Evolutionary conservation across 2,329 filamentous ascomycete species (phyloP), one percentile per base, ranked within the genome.

Genomic region (Cladosporium sp.): DNA sequence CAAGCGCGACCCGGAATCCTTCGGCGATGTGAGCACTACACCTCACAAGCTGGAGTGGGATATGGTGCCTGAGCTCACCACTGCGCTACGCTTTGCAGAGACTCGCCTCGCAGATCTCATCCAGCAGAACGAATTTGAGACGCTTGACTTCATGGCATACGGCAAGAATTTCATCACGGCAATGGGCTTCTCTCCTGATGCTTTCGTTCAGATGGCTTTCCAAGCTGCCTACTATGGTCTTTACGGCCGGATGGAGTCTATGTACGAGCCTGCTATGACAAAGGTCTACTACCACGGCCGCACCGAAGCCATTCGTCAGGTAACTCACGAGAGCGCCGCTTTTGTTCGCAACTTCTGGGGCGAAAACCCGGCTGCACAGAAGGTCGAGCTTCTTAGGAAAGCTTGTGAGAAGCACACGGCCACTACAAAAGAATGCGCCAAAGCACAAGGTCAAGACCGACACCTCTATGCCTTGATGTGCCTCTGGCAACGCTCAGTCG

Each of bases 151-250:
- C 72, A 81, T 83, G 59, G 87, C 89, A 28, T 99, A 96, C 73
- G 95, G 95, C 71, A 97, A 97, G 83, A 97, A 95, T 78, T 97
- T 97, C 76, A 97, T 99, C 79, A 98, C 93, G 0, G 92, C 91
- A 0, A 96, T 96, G 89, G 94, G 94, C 8, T 96, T 98, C 79
- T 98, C 94, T 0, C 94, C 95, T 0, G 95, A 98, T 77, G 95
- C 95, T 0, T 99, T 97, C 76, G 92, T 99, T 24, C 95, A 99
- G 78, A 98, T 99, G 94, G 95, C 95, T 0, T 97, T 97, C 81
- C 95, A 99, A 78, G 94, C 94, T 4, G 94, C 95, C 1, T 98
- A 99, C 82, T 99, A 97, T 74, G 95, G 95, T 1, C 85, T 99
- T 8, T 99, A 98, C 73, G 95, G 95, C 3, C 88, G 92, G 4